Evolutionary conservation across 495 filamentous ascomycete genomes (phyloP).

Genomic region (Bacidia rubella): DNA sequence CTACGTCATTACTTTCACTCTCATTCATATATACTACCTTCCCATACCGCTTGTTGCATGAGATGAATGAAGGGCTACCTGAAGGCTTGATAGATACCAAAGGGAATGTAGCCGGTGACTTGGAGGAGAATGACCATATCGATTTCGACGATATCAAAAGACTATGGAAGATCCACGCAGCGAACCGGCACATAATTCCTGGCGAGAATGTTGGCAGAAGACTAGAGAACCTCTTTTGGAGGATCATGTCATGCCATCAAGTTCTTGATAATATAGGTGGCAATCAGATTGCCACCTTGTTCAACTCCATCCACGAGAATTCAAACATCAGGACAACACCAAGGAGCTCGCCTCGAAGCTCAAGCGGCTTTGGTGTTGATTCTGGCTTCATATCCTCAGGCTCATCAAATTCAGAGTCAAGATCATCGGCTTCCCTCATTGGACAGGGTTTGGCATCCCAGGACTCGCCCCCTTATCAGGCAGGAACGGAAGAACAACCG

Average conservation of each 20-base stretch:
- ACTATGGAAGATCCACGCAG: conserved; percentile 37
- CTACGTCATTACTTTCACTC: too few relatives aligned
- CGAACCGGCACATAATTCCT: conserved; percentile 26
- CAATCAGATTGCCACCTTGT: conserved; percentile 27
- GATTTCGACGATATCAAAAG: conserved; percentile 27
- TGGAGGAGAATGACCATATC: conserved; percentile 22
- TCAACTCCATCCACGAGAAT: conserved; percentile 29
- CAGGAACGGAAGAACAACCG: not conserved
- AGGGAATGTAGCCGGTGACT: conserved; percentile 19
- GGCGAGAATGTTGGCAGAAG: conserved; percentile 27
- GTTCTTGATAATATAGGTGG: conserved; percentile 22
- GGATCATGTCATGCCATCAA: conserved; percentile 31
- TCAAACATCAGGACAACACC: conserved; percentile 19
- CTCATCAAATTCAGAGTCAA: not conserved
- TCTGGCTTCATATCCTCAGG: not conserved
- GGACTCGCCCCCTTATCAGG: not conserved
- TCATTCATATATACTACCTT: too few relatives aligned
- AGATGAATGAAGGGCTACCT: conserved; percentile 41
- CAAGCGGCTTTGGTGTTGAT: conserved; percentile 3
- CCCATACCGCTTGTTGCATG: too few relatives aligned
- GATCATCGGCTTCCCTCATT: not conserved
- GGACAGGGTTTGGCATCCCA: not conserved
- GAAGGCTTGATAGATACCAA: conserved; percentile 36
- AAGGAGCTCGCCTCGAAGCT: conserved; percentile 15
- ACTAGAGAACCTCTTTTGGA: conserved; percentile 42